Evolutionary conservation across 305 asterid genomes (phyloP), one percentile per base, ranked within the genome.

Genomic region (Solanum hybrid): DNA sequence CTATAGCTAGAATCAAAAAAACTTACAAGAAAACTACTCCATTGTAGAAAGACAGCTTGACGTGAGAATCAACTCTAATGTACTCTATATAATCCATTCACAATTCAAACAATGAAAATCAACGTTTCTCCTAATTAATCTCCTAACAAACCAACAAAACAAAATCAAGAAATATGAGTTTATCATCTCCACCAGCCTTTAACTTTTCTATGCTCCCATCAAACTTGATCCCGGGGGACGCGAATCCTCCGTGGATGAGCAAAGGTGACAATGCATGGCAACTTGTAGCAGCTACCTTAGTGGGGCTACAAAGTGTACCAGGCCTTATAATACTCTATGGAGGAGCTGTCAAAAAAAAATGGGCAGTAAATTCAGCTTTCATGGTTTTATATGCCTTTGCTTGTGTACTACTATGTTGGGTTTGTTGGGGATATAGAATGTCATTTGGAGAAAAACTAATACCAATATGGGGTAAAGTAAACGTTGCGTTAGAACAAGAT

Each of bases 191-290:
- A 3, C 92, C 93, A 7, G 84, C 92, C 4, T 37, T 56, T 31
- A 84, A 84, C 29, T 88, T 35, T 42, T 40, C 16, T 14, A 0
- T 14, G 72, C 93, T 94, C 37, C 97, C 96, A 2, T 5, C 87
- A 4, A 93, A 93, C 86, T 81, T 92, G 27, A 2, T 5, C 1
- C 88, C 92, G 0, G 91, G 89, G 72, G 87, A 32, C 0, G 93
- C 93, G 17, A 90, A 92, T 72, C 97, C 96, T 7, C 40, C 34
- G 1, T 95, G 96, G 96, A 81, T 94, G 95, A 95, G 85, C 95
- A 95, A 95, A 73, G 96, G 93, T 2, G 96, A 95, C 92, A 95
- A 95, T 88, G 95, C 97, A 27, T 93, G 97, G 96, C 97, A 95
- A 88, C 92, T 95, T 38, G 91, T 93, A 0, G 95, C 95, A 0